phyloP scores from a whole-genome alignment of 768 basidiomycete species.

The Suillus bovinus region DNA sequence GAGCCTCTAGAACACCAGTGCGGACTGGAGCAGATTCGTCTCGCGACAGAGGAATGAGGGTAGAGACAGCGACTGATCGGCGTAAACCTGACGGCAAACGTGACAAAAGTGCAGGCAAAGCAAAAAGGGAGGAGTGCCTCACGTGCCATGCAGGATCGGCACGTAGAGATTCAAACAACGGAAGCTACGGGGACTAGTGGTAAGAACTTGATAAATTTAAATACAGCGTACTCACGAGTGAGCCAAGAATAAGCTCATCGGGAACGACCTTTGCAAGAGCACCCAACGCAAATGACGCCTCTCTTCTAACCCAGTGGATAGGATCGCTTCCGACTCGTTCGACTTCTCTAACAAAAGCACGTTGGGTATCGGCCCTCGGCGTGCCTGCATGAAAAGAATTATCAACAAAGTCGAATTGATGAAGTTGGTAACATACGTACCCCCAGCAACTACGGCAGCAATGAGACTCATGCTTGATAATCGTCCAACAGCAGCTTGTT shows the following conservation, averaged over 20 bases:
- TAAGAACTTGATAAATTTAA: slow-evolving; percentile 1
- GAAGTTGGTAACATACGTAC: slow-evolving; percentile 40
- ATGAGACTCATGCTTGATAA: slow-evolving; percentile 93
- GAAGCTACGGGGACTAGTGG: slow-evolving; percentile 53
- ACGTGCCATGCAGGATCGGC: slow-evolving; percentile 79
- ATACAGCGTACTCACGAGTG: slow-evolving; percentile 49
- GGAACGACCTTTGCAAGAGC: slow-evolving; percentile 87
- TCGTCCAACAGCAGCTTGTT: slow-evolving; percentile 84
- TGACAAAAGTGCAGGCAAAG: slow-evolving; percentile 76
- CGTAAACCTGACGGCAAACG: slow-evolving; percentile 61
- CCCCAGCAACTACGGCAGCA: slow-evolving; percentile 81
- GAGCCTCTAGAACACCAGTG: slow-evolving; percentile 76
- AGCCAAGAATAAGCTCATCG: slow-evolving; percentile 62
- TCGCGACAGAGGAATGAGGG: slow-evolving; percentile 57
- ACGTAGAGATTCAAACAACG: slow-evolving; percentile 71
- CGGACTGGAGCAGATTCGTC: slow-evolving; percentile 73
- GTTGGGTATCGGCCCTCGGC: slow-evolving; percentile 54
- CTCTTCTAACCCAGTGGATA: slow-evolving; percentile 78
- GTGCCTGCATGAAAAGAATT: slow-evolving; percentile 41
- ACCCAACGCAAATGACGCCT: slow-evolving; percentile 87
- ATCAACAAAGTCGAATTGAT: slow-evolving; percentile 12
- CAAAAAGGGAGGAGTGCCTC: slow-evolving; percentile 83
- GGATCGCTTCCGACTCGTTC: slow-evolving; percentile 64
- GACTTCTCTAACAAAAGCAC: slow-evolving; percentile 73
- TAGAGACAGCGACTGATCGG: slow-evolving; percentile 63